These are phyloP conservation scores for Solanum chiquidenum DNA, from an alignment of 257 asterid species.

Conservation along the genomic window DNA sequence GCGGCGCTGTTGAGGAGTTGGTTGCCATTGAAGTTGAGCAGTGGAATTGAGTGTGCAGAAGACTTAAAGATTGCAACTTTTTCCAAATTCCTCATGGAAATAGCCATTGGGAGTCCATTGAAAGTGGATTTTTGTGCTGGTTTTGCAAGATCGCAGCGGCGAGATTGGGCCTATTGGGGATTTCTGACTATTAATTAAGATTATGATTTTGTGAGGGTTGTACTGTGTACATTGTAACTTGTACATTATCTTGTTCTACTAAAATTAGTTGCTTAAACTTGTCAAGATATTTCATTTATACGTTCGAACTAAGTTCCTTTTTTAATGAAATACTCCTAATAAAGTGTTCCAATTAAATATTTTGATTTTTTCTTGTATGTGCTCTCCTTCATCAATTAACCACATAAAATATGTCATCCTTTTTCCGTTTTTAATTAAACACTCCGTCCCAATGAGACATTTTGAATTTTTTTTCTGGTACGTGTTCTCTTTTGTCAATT, in stretches of 20 bases:
- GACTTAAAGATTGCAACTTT: slow-evolving; percentile 3
- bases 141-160: background rate
- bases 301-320: too few relatives aligned
- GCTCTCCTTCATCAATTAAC: too few relatives aligned
- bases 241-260: background rate
- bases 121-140: background rate
- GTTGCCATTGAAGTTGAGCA: slow-evolving; percentile 34
- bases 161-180: background rate
- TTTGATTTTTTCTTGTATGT: too few relatives aligned
- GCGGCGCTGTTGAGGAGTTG: slow-evolving; percentile 22
- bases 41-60: background rate
- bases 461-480: too few relatives aligned
- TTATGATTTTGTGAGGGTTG: background rate
- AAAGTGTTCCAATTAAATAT: too few relatives aligned
- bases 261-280: background rate
- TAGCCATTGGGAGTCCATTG: slow-evolving; percentile 30
- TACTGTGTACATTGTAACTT: background rate
- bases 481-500: too few relatives aligned
- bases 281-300: too few relatives aligned
- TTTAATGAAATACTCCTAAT: background rate
- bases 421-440: too few relatives aligned
- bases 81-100: slow-evolving; percentile 12
- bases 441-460: background rate
- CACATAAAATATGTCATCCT: too few relatives aligned
- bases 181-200: background rate